phyloP scores from a whole-genome alignment of 345 rosid genomes.

The Boechera divaricarpa region DNA sequence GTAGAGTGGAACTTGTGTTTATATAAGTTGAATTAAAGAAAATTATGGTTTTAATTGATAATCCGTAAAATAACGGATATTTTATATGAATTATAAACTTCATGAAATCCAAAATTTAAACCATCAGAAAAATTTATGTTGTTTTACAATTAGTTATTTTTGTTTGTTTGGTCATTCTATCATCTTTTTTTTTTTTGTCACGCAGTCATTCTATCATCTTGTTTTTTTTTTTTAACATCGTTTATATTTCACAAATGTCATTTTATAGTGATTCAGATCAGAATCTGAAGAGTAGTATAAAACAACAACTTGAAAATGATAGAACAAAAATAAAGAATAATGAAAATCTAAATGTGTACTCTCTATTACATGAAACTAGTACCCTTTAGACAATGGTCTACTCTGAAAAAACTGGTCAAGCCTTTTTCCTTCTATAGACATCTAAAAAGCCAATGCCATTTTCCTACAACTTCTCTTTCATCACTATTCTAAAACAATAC shows the following conservation, averaged over 20 bases:
- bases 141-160: not conserved
- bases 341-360: constrained; percentile 2
- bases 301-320: constrained; percentile 24
- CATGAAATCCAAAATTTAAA: not conserved
- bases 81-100: not conserved
- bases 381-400: constrained; percentile 38
- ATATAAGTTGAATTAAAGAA: not conserved
- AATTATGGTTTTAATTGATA: not conserved
- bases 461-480: constrained; percentile 27
- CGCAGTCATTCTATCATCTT: not conserved
- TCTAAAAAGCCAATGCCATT: constrained; percentile 37
- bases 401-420: constrained; percentile 42
- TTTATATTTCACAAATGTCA: constrained; percentile 1
- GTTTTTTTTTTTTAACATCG: not conserved
- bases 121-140: not conserved
- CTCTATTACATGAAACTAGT: constrained; percentile 28
- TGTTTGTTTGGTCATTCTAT: not conserved
- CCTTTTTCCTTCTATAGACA: constrained; percentile 41
- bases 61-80: not conserved
- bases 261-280: not conserved
- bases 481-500: constrained; percentile 5
- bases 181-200: not conserved
- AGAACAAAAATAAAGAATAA: constrained; percentile 4
- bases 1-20: not conserved
- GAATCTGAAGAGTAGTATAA: constrained; percentile 28